Base-by-base conservation (phyloP, 1,139 yeast species). In the Kurtzmaniella quercitrusa region DNA sequence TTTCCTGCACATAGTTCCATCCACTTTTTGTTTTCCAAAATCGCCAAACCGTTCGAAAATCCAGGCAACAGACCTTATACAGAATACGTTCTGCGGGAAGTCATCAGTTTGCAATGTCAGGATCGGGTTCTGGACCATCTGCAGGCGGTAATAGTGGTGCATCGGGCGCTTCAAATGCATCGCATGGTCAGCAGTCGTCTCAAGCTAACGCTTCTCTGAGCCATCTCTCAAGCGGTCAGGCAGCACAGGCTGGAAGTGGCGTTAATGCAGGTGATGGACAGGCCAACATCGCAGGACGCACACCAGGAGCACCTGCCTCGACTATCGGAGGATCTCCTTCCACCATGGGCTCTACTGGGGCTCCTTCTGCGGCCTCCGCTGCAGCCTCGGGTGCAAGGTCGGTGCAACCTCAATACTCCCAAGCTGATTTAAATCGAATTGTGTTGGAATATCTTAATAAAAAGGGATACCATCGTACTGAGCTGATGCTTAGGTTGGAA, bases 381-480 rank as follows among this genome's bases (percentile, higher is more conserved):
- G 40, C 40, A n/a, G 22, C 38, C 8, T 39, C 36, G 2, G 42
- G 34, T 8, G 34, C 36, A n/a, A 15, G 36, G 2, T 33, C 41
- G 3, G 20, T 44, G 18, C 71, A 63, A 45, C 68, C 71, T 12
- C 76, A 68, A 50, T 65, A 66, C 41, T 70, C 77, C 2, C 91
- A 84, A 42, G 88, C 91, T 1, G 96, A 91, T 61, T 72, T 91
- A 61, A 88, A 91, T 62, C 71, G 94, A 51, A 87, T 91, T 57
- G 98, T 93, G 30, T 72, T 93, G 54, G 98, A 93, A 55, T 93
- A 93, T 55, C 75, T 94, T 50, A 87, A 83, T 61, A 91, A 93
- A 58, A 89, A 91, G 60, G 99, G 99, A 2, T 94, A 88, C 57
- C 91, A 88, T 51, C 80, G 85, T 51, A 91, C 98, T 0, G 99